Percentiles rank a stretch among this genome's conserved stretches.
Evolutionary conservation across 2,329 filamentous ascomycete species (phyloP).

Genomic region (Zymoseptoria ardabiliae): DNA sequence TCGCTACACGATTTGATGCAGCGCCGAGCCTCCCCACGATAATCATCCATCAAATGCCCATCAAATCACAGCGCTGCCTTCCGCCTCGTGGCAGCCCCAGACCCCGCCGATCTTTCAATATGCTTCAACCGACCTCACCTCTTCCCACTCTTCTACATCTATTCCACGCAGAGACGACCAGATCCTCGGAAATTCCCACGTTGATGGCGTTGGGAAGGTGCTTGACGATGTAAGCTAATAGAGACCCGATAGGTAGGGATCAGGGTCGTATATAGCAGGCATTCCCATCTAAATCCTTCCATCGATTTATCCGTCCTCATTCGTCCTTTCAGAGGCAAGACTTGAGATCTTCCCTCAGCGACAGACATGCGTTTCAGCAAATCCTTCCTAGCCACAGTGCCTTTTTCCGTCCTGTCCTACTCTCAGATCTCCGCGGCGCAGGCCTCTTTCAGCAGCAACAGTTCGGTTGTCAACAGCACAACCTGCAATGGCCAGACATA

Average conservation of each 20-base stretch:
- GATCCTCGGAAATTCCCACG: neutral
- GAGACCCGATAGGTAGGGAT: neutral
- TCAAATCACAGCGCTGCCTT: neutral
- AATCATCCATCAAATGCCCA: neutral
- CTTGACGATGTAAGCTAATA: neutral
- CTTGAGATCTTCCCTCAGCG: neutral
- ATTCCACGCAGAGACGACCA: neutral
- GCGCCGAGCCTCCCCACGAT: neutral
- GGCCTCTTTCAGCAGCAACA: neutral
- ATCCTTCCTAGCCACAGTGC: constrained; percentile 3
- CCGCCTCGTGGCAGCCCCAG: neutral
- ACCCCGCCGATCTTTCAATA: neutral
- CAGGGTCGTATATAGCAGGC: neutral
- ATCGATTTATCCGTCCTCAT: neutral
- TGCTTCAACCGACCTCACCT: neutral
- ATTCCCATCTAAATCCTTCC: neutral
- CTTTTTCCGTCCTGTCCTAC: neutral
- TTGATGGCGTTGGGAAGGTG: neutral
- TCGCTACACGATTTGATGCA: neutral
- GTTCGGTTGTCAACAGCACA: constrained; percentile 37
- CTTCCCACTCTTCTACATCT: neutral
- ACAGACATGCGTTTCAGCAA: constrained; percentile 3
- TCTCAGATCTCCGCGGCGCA: neutral
- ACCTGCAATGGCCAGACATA: constrained; percentile 56
- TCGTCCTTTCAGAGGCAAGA: neutral